These are phyloP conservation scores for Dictyostelium intermedium DNA, from an alignment of 78 protist genomes.

Conservation along the genomic window DNA sequence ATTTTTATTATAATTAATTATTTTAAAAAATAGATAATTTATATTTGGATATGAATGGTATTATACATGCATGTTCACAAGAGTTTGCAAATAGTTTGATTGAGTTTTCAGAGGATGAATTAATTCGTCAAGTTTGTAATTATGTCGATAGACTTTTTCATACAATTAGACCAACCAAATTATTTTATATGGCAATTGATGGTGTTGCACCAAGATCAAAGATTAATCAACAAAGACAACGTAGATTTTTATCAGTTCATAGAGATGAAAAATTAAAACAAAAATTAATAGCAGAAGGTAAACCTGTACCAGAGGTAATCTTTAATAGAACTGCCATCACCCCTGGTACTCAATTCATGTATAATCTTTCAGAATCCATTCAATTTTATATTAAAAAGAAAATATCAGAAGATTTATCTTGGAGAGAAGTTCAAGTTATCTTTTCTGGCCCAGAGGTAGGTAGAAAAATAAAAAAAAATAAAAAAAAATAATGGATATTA, in stretches of 20 bases:
- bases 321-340: slow-evolving; percentile 97
- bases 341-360: slow-evolving; percentile 99
- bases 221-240: slow-evolving; percentile 95
- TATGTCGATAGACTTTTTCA: slow-evolving; percentile 95
- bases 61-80: slow-evolving; percentile 99
- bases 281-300: slow-evolving; percentile 41
- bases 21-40: slow-evolving; percentile 97
- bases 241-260: slow-evolving; percentile 95
- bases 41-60: slow-evolving; percentile 99
- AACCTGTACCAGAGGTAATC: slow-evolving; percentile 15
- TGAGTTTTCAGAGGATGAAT: slow-evolving; percentile 79
- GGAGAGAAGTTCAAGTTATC: slow-evolving; percentile 85
- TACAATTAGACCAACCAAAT: slow-evolving; percentile 96
- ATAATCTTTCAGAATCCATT: slow-evolving; percentile 79
- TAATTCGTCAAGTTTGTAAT: slow-evolving; percentile 92
- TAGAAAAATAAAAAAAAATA: background rate
- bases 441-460: slow-evolving; percentile 83
- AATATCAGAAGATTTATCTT: slow-evolving; percentile 90
- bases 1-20: too few species aligned
- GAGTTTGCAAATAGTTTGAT: slow-evolving; percentile 48
- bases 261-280: slow-evolving; percentile 76
- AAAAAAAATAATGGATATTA: too few species aligned
- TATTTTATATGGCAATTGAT: slow-evolving; percentile 98
- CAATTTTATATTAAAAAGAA: slow-evolving; percentile 88
- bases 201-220: slow-evolving; percentile 99